Evolutionary conservation across 2,329 filamentous ascomycete species (phyloP), one percentile per base, ranked within the genome.

Genomic region (Ceratocystis papillata): DNA sequence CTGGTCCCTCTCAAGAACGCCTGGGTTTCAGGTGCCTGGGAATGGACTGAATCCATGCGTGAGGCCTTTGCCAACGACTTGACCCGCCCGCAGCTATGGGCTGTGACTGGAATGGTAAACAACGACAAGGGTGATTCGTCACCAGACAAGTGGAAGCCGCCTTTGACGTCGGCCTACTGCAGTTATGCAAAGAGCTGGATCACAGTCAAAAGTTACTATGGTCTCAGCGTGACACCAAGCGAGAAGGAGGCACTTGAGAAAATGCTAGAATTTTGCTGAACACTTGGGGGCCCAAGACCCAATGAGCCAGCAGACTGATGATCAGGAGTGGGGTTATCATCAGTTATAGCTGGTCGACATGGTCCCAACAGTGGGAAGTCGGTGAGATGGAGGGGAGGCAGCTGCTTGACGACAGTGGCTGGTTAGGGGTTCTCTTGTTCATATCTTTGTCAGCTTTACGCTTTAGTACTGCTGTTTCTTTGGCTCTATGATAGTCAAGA

Each of bases 1-100:
- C 80, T 94, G 76, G 88, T 95, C 2, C 89, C 90, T 0, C 74
- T 95, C 68, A 86, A 87, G 73, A 90, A 92, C 72, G 88, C 89
- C 4, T 93, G 88, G 89, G 84, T 87, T 68, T 89, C 86, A 57
- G 89, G 89, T 22, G 89, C 89, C 12, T 80, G 81, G 6, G 74
- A 77, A 1, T 93, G 89, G 90, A 89, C 88, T 0, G 86, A 86
- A 0, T 76, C 79, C 22, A 79, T 82, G 71, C 83, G 90, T 66
- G 77, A 86, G 72, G 73, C 78, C 2, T 91, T 91, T 72, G 90
- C 90, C 70, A 94, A 90, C 75, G 90, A 94, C 76, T 73, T 93
- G 67, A 81, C 77, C 1, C 82, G 86, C 65, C 90, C 90, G 0
- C 89, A 94, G 76, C 81, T 94, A 37, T 82, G 89, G 76, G 87